A percentile compares a stretch with the other conserved stretches of the same genome.
phyloP scores from a whole-genome alignment of 2,329 filamentous ascomycete species.

The Trichophyton rubrum region DNA sequence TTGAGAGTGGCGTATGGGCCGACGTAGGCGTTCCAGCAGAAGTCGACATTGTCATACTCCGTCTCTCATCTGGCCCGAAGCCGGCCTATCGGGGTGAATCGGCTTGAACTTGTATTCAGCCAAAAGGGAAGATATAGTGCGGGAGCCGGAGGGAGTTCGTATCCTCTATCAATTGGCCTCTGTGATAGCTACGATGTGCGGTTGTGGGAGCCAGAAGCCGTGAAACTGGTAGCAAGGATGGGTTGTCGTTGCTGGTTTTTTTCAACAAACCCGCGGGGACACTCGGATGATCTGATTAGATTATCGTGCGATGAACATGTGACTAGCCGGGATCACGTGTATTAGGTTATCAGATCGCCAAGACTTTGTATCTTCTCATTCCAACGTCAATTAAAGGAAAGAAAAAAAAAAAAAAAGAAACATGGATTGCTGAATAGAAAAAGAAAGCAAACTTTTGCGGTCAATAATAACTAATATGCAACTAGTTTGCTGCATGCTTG shows the following conservation, averaged over 20 bases:
- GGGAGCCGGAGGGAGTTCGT: neutral
- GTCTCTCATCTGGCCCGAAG: neutral
- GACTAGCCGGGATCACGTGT: slow-evolving; percentile 11
- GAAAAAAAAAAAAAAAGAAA: neutral
- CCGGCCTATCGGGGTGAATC: neutral
- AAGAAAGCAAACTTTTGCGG: too few relatives aligned
- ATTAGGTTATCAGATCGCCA: slow-evolving; percentile 11
- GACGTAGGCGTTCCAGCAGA: slow-evolving; percentile 28
- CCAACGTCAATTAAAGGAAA: neutral
- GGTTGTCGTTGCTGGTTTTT: neutral
- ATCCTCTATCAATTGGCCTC: neutral
- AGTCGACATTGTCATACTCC: slow-evolving; percentile 7
- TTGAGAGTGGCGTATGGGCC: slow-evolving; percentile 25
- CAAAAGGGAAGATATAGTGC: too few relatives aligned
- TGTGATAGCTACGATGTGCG: neutral
- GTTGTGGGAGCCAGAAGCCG: neutral
- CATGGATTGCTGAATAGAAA: neutral
- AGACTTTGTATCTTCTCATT: neutral
- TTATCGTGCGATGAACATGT: slow-evolving; percentile 17
- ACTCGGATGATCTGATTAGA: slow-evolving; percentile 17
- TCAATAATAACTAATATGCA: too few relatives aligned
- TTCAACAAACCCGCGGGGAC: slow-evolving; percentile 1
- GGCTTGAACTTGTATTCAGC: neutral
- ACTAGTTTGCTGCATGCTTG: too few relatives aligned
- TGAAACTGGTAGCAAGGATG: neutral